Conservation (phyloP, 768 basidiomycete species). For the Cyclocybe cylindracea region DNA sequence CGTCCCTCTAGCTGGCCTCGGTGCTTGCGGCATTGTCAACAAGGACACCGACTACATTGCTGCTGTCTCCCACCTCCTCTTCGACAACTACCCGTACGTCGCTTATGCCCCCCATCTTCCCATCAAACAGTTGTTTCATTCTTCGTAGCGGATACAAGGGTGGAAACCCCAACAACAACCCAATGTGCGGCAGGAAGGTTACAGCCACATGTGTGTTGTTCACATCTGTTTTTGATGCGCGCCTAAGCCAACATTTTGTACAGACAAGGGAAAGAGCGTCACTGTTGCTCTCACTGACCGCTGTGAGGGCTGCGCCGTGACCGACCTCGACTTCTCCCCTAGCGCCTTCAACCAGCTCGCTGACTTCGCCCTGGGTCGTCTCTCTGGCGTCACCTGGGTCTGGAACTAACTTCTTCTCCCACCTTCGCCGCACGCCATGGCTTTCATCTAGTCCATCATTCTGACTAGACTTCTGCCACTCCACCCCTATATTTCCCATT, state of each 20-base stretch:
- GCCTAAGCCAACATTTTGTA: slow-evolving; percentile 2
- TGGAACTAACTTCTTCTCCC: slow-evolving; percentile 35
- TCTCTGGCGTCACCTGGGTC: slow-evolving; percentile 50
- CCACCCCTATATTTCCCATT: slow-evolving; percentile 1
- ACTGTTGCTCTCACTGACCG: slow-evolving; percentile 59
- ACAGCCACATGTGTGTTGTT: slow-evolving; percentile 44
- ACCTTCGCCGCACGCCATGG: slow-evolving; percentile 5
- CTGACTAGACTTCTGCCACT: neutral
- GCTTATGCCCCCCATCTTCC: neutral
- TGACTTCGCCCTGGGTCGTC: slow-evolving; percentile 44
- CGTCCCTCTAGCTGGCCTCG: slow-evolving; percentile 49
- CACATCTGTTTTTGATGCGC: slow-evolving; percentile 1
- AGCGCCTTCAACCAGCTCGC: slow-evolving; percentile 56
- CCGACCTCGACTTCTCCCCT: slow-evolving; percentile 66
- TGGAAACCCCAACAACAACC: slow-evolving; percentile 73
- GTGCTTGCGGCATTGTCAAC: slow-evolving; percentile 65
- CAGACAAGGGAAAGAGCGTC: slow-evolving; percentile 54
- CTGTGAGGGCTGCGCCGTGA: slow-evolving; percentile 53
- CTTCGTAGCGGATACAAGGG: slow-evolving; percentile 50
- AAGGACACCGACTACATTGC: slow-evolving; percentile 51
- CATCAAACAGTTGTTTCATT: slow-evolving; percentile 1
- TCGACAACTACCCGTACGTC: slow-evolving; percentile 62
- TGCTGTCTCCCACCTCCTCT: slow-evolving; percentile 57
- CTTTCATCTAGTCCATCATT: slow-evolving; percentile 10
- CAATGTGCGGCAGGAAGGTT: slow-evolving; percentile 60